Base-by-base conservation (phyloP, 768 basidiomycete genomes). In the Sporobolomyces roseus region DNA sequence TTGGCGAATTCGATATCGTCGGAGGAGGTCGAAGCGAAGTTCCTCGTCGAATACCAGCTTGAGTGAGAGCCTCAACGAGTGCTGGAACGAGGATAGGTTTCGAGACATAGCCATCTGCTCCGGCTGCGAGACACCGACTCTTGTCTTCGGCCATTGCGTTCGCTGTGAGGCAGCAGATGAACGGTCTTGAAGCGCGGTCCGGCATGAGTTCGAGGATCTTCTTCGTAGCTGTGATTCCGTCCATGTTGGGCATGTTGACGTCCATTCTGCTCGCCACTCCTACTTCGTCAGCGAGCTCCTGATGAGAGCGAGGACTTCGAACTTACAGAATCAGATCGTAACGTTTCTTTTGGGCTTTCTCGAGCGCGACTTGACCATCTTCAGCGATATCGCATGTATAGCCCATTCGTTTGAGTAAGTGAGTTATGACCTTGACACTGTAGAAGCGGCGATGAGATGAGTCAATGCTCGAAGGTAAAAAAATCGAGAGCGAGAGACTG, bases 91-190 rank as follows among this genome's bases (percentile, higher is more conserved):
- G 43, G 48, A 17, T 27, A 3, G 32, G 41, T 12, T 51, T 38
- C 10, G 56, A 33, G 35, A 66, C 61, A 45, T 53, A 71, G 29
- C 48, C 55, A 30, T 63, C 62, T 25, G 63, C 70, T 16, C 72
- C 72, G 1, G 72, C 64, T 6, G 35, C 63, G n/a, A 73, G 41
- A 25, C 72, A 73, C 2, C 50, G 45, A 17, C 33, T 29, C 14
- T 46, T 45, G 62, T 73, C 72, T 3, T 68, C 72, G 1, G 65
- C 36, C 68, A 69, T 69, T 30, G 68, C 65, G n/a, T 73, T 73
- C 19, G 72, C 72, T 8, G 72, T 73, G 33, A 73, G n/a, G 8
- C 63, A 65, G 16, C 70, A 61, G 36, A 72, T 68, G 10, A 17
- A 27, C 2, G 66, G 71, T 9, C 70, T 38, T 3, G 43, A n/a